phyloP scores from a whole-genome alignment of 345 rosid genomes.

The Moringa oleifera region DNA sequence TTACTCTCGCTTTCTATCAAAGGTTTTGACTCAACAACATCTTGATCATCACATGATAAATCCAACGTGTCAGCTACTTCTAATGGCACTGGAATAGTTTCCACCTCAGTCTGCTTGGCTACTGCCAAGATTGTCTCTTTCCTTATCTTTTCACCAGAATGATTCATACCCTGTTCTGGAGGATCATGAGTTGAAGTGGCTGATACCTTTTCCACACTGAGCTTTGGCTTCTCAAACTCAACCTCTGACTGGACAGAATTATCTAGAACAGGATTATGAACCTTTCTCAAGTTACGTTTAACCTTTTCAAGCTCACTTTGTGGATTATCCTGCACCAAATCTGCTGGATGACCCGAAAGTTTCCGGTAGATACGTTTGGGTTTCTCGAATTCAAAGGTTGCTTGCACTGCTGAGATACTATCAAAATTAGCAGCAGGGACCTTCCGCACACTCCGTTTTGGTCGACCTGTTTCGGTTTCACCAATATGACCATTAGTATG shows the following conservation, averaged over 20 bases:
- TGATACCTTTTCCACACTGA: conserved; percentile 40
- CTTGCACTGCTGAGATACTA: conserved; percentile 26
- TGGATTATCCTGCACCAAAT: conserved; percentile 59
- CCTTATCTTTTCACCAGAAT: conserved; percentile 30
- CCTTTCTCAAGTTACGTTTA: conserved; percentile 84
- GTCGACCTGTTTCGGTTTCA: conserved; percentile 54
- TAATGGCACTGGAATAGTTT: conserved; percentile 30
- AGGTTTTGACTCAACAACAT: conserved; percentile 31
- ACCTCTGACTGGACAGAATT: conserved; percentile 48
- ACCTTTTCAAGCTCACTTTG: conserved; percentile 88
- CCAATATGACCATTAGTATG: conserved; percentile 35
- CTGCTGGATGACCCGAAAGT: conserved; percentile 50
- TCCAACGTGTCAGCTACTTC: conserved; percentile 35
- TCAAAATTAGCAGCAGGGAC: conserved; percentile 52
- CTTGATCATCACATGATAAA: conserved; percentile 26
- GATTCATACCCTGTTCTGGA: conserved; percentile 24
- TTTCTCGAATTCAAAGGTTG: conserved; percentile 58
- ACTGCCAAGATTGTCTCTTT: conserved; percentile 20
- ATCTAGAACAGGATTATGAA: conserved; percentile 64
- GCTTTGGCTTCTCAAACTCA: conserved; percentile 51
- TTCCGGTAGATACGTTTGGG: conserved; percentile 64
- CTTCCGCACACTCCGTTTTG: conserved; percentile 59
- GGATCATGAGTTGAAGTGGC: conserved; percentile 24
- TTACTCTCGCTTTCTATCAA: conserved; percentile 24
- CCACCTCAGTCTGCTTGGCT: conserved; percentile 23